These are phyloP conservation scores for Solanum habrochaites DNA, from an alignment of 257 asterid species.

Conservation along the genomic window DNA sequence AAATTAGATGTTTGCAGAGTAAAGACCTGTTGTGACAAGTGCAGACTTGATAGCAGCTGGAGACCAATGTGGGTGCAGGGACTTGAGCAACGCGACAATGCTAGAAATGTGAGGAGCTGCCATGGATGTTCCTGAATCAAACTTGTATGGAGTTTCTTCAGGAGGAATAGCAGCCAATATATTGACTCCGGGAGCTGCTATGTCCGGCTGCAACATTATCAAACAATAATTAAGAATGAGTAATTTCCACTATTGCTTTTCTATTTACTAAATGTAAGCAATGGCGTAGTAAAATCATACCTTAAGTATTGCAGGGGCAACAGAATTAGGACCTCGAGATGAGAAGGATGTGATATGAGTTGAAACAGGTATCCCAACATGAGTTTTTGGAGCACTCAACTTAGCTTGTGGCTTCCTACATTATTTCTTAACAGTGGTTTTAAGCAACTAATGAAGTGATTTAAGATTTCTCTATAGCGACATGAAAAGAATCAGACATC, in stretches of 20 bases:
- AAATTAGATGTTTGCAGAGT: too few relatives aligned
- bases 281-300: neutral
- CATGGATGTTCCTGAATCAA: constrained; percentile 23
- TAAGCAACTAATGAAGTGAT: neutral
- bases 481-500: neutral
- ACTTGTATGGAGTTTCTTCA: neutral
- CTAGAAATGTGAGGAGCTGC: constrained; percentile 27
- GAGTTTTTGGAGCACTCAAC: constrained; percentile 16
- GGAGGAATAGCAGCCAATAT: constrained; percentile 19
- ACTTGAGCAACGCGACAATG: constrained; percentile 20
- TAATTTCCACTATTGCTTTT: neutral
- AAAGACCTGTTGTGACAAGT: constrained; percentile 28
- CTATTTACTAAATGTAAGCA: neutral
- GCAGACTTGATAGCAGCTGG: constrained; percentile 34
- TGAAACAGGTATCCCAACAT: constrained; percentile 16
- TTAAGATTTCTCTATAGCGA: neutral
- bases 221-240: neutral
- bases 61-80: constrained; percentile 13
- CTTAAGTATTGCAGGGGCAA: constrained; percentile 29
- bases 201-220: constrained; percentile 18
- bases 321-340: constrained; percentile 33
- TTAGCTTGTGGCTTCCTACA: constrained; percentile 21
- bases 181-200: constrained; percentile 37
- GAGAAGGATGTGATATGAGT: constrained; percentile 16
- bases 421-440: neutral